Conservation (phyloP, 2,329 filamentous ascomycete species). For the Talaromyces sp. region DNA sequence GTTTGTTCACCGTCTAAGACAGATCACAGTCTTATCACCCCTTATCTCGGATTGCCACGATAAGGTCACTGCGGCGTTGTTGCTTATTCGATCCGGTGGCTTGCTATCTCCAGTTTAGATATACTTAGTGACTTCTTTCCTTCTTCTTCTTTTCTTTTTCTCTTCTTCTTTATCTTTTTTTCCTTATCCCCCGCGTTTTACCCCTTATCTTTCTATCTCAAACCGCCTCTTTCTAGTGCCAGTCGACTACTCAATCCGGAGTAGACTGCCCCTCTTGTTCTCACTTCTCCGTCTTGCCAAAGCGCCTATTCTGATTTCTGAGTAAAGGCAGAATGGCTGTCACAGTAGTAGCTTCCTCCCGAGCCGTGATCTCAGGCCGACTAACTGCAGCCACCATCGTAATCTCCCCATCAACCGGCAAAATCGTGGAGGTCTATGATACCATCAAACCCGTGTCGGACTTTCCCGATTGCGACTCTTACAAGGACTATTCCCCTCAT, state of each 20-base stretch:
- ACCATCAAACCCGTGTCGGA: slow-evolving; percentile 66
- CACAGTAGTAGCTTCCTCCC: slow-evolving; percentile 70
- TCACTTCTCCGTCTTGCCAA: neutral
- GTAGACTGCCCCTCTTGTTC: neutral
- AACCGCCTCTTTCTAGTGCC: neutral
- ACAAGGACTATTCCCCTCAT: slow-evolving; percentile 78
- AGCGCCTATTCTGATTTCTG: neutral
- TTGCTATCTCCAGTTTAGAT: neutral
- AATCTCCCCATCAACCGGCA: slow-evolving; percentile 72
- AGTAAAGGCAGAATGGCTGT: neutral
- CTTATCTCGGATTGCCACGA: slow-evolving; percentile 16
- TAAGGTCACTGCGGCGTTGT: slow-evolving; percentile 11
- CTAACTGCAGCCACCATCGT: slow-evolving; percentile 79
- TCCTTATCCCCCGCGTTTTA: slow-evolving; percentile 5
- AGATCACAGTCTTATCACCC: slow-evolving; percentile 8
- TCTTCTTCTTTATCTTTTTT: neutral
- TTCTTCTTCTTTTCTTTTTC: neutral
- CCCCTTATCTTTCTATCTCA: neutral
- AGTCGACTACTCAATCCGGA: neutral
- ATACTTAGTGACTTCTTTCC: neutral
- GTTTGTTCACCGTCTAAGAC: too few species aligned
- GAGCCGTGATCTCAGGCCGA: slow-evolving; percentile 71
- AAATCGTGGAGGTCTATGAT: slow-evolving; percentile 71
- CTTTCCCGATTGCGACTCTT: slow-evolving; percentile 68
- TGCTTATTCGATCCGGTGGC: slow-evolving; percentile 2